These are phyloP conservation scores for Panicum miliaceum DNA, from an alignment of 176 grass and related monocot genomes.

Conservation along the genomic window DNA sequence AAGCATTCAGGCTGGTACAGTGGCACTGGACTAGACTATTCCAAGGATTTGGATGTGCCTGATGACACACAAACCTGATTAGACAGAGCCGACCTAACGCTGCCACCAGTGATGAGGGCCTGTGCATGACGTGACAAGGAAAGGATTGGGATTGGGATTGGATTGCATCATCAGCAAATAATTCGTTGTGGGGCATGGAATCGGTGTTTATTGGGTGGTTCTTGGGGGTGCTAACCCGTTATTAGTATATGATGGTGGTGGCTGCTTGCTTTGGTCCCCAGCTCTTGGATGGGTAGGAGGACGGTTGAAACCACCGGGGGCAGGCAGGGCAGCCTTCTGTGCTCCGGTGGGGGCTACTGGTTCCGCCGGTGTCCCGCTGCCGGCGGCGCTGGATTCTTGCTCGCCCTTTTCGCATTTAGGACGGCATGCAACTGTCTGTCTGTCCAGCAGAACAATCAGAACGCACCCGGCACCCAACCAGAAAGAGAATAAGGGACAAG, in stretches of 20 bases:
- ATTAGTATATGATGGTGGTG: neutral
- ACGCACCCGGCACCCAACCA: neutral
- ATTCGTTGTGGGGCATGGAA: conserved; percentile 14
- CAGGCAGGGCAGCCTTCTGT: neutral
- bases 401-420: conserved; percentile 20
- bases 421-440: conserved; percentile 3
- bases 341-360: conserved; percentile 33
- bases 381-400: conserved; percentile 46
- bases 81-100: conserved; percentile 42
- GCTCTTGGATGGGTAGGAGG: conserved; percentile 46
- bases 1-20: neutral
- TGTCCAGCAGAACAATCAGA: conserved; percentile 14
- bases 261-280: conserved; percentile 39
- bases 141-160: neutral
- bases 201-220: conserved; percentile 19
- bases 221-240: conserved; percentile 29
- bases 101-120: conserved; percentile 25
- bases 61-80: conserved; percentile 29
- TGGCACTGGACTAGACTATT: neutral
- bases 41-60: conserved; percentile 19
- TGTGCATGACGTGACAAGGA: conserved; percentile 28
- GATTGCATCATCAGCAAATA: conserved; percentile 34
- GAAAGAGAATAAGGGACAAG: neutral
- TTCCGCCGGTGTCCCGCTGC: conserved; percentile 20
- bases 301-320: conserved; percentile 49